Base-by-base conservation (phyloP, 1,284 basidiomycete genomes). In the Calocybe gambosa region DNA sequence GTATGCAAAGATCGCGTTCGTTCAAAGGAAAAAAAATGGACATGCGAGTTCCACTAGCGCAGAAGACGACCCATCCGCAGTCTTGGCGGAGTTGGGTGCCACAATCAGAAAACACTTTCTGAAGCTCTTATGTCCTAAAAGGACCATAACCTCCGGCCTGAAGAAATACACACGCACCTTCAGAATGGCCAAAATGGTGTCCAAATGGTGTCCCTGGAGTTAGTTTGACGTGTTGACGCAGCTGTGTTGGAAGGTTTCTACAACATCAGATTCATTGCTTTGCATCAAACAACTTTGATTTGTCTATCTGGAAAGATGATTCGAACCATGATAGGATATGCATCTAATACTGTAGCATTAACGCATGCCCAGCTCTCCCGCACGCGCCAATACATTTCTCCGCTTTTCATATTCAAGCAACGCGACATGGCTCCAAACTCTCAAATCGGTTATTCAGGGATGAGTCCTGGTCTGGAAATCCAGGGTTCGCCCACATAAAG, bases 71-170 rank as follows among this genome's bases (percentile, higher is more conserved):
- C 33, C 21, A 25, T 8, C 29, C 45, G 39, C 20, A 31, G 21
- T 45, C 25, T 23, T 37, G 45, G 45, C 19, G 36, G 55, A 52
- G 44, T 36, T 28, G 45, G 49, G 59, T 65, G 65, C 62, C 64
- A 66, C 65, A 65, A 65, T 65, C 62, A 65, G 58, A 60, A 55
- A 59, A 57, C 29, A 23, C 16, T 33, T 34, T 34, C 43, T 45
- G n/a, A n/a, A 39, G 43, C 42, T 38, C 35, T 41, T 41, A 45
- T 34, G 33, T 36, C 34, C 6, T 37, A 34, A 23, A 42, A 40
- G 35, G 38, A 23, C 50, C 46, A 48, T 45, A 29, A 29, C 44
- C 36, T 47, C 34, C 49, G 45, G 38, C 40, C 25, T 44, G 31
- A 36, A 42, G n/a, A 43, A 33, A 20, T 39, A 12, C 36, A 34